phyloP scores from a whole-genome alignment of 495 filamentous ascomycete genomes.

The Letharia lupina region DNA sequence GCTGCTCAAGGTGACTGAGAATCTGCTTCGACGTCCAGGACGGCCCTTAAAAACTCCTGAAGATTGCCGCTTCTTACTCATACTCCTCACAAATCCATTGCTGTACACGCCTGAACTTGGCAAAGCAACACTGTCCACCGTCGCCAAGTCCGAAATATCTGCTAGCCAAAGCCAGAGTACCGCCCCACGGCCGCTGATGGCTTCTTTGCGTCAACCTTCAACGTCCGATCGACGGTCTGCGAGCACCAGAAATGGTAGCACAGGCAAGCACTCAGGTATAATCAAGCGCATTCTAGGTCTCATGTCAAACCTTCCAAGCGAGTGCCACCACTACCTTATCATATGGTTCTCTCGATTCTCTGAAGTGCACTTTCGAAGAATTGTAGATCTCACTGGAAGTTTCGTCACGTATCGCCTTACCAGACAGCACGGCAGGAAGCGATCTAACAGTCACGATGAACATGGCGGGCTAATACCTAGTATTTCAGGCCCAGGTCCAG shows the following conservation, averaged over 20 bases:
- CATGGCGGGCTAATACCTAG: slow-evolving; percentile 63
- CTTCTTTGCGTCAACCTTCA: neutral
- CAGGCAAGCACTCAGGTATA: slow-evolving; percentile 63
- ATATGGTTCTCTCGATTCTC: slow-evolving; percentile 74
- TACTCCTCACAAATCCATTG: slow-evolving; percentile 75
- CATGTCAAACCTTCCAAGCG: slow-evolving; percentile 62
- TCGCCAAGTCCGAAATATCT: neutral
- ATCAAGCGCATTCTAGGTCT: slow-evolving; percentile 80
- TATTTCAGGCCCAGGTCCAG: slow-evolving; percentile 51
- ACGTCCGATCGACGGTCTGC: slow-evolving; percentile 5
- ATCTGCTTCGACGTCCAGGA: slow-evolving; percentile 75
- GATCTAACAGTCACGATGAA: slow-evolving; percentile 45
- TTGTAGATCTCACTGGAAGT: slow-evolving; percentile 66
- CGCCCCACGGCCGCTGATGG: neutral
- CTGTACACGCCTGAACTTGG: slow-evolving; percentile 42
- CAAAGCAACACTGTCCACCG: slow-evolving; percentile 7
- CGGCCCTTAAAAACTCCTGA: slow-evolving; percentile 58
- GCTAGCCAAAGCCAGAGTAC: neutral
- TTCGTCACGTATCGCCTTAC: slow-evolving; percentile 79
- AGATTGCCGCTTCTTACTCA: slow-evolving; percentile 73
- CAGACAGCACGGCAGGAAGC: slow-evolving; percentile 63
- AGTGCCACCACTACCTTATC: slow-evolving; percentile 77
- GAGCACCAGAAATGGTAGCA: slow-evolving; percentile 6
- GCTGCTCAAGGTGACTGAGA: slow-evolving; percentile 76
- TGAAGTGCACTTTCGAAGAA: slow-evolving; percentile 55